Conservation (phyloP, 78 protist genomes). For the Emiliania huxleyi region DNA sequence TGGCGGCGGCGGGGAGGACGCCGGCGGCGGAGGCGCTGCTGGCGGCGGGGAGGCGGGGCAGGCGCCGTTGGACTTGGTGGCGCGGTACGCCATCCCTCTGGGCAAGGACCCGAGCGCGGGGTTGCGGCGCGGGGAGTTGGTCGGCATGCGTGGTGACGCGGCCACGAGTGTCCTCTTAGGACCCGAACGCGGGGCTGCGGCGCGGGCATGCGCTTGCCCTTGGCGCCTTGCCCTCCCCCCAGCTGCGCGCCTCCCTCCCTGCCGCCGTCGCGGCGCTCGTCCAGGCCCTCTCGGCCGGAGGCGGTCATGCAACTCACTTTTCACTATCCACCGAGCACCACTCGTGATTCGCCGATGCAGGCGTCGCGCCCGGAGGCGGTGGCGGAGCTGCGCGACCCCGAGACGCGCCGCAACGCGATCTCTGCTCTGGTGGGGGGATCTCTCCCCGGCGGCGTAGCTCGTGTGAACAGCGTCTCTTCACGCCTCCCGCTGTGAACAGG, state of each 20-base stretch:
- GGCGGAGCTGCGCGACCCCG: constrained; percentile 73
- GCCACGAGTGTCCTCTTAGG: too few species aligned
- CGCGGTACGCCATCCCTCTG: neutral
- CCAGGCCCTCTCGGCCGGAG: too few species aligned
- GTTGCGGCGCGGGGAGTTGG: too few species aligned
- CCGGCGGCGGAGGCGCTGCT: neutral
- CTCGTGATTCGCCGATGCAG: too few species aligned
- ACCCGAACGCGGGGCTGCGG: constrained; percentile 32
- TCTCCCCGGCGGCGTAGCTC: too few species aligned
- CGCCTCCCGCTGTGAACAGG: too few species aligned
- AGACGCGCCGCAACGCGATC: constrained; percentile 79
- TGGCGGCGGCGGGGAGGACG: neutral
- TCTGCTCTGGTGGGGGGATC: neutral
- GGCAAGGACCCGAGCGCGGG: neutral
- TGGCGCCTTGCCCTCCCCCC: constrained; percentile 1
- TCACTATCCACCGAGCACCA: too few species aligned
- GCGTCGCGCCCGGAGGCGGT: constrained; percentile 27
- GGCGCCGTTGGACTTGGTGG: neutral
- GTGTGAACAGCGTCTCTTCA: too few species aligned
- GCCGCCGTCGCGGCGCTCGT: neutral
- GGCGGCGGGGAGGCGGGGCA: neutral
- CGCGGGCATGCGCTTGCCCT: constrained; percentile 55
- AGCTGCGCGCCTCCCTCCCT: neutral
- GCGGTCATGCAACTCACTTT: too few species aligned
- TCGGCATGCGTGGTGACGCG: too few species aligned